Conservation (phyloP, 1,284 basidiomycete genomes). For the Austroboletus olivaceoglutinosus region DNA sequence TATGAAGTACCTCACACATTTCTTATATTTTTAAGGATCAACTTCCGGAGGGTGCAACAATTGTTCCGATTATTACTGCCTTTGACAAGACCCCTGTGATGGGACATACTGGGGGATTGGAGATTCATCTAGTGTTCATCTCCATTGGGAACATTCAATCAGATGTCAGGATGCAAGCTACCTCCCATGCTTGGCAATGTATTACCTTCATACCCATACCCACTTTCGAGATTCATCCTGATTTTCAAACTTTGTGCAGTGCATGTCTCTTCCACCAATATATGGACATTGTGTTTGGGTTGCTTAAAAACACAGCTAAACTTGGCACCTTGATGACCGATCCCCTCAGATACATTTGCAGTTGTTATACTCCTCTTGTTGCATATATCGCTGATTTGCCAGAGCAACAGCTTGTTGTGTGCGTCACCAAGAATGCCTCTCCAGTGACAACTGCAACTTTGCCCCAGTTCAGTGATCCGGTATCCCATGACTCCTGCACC, state of each 20-base stretch:
- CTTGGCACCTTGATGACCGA: conserved; percentile 5
- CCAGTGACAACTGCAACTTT: neutral
- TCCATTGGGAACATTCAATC: conserved; percentile 9
- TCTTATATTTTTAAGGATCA: neutral
- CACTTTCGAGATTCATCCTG: neutral
- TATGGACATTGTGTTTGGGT: conserved; percentile 1
- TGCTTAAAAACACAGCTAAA: neutral
- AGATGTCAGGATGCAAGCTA: conserved; percentile 7
- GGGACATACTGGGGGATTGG: neutral
- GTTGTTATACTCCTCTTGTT: conserved; percentile 3
- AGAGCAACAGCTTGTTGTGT: conserved; percentile 1
- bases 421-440: neutral
- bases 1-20: neutral
- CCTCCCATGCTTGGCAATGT: conserved; percentile 6
- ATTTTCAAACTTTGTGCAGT: conserved; percentile 1
- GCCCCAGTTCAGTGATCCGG: neutral
- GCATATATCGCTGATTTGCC: conserved; percentile 11
- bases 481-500: too few relatives aligned
- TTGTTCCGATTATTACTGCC: conserved; percentile 4
- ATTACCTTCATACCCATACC: conserved; percentile 5
- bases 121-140: conserved; percentile 13
- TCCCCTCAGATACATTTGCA: neutral
- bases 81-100: conserved; percentile 13
- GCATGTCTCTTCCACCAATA: conserved; percentile 3
- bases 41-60: conserved; percentile 4